Percentiles rank a stretch among this genome's conserved stretches.
Evolutionary conservation across 176 grass and related monocot species (phyloP).

Genomic region (Melocanna baccifera): DNA sequence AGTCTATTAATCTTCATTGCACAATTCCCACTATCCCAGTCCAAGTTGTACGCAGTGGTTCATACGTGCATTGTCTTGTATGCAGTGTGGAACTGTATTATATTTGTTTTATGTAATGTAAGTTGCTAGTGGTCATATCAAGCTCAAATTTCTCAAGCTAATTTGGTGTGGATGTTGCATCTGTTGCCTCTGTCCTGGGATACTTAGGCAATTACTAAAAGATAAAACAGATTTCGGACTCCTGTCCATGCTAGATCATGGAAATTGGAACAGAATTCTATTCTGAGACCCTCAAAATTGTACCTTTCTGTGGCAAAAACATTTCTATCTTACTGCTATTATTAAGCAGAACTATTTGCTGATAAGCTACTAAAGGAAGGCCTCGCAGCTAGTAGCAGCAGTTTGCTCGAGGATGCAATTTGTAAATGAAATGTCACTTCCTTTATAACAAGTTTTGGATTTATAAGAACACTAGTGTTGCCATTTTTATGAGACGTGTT

Average conservation of each 20-base stretch:
- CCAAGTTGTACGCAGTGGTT: neutral
- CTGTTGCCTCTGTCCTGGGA: neutral
- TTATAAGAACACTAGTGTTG: neutral
- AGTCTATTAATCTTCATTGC: neutral
- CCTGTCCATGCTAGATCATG: neutral
- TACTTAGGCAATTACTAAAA: neutral
- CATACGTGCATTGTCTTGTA: neutral
- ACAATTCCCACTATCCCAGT: neutral
- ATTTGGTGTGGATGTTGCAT: neutral
- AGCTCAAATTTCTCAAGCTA: constrained; percentile 16
- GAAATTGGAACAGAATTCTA: neutral
- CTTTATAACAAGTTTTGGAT: neutral
- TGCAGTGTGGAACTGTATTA: neutral
- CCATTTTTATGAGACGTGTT: neutral
- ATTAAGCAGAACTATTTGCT: neutral
- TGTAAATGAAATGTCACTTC: neutral
- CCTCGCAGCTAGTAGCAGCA: neutral
- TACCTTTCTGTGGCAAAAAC: neutral
- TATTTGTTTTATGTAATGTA: neutral
- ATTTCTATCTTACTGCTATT: neutral
- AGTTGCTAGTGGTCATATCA: neutral
- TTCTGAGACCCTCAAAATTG: neutral
- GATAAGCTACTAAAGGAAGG: neutral
- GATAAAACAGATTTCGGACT: neutral
- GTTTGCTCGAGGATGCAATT: neutral